A percentile compares a stretch with the other conserved stretches of the same genome.
Conservation (phyloP, 2,329 filamentous ascomycete species). For the Colletotrichum lindemuthianum region DNA sequence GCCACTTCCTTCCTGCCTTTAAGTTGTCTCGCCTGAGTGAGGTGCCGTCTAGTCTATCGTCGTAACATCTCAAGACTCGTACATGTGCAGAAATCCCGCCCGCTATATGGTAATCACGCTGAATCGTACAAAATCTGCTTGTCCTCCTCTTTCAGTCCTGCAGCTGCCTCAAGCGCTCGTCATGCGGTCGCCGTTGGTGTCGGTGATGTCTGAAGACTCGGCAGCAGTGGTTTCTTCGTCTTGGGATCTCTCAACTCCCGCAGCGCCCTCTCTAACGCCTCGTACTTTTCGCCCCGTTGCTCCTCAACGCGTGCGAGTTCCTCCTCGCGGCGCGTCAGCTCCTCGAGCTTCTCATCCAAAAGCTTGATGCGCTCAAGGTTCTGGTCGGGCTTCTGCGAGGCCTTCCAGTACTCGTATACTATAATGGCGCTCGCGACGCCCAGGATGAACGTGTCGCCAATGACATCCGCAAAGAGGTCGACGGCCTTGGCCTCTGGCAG, state of each 20-base stretch:
- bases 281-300: slow-evolving; percentile 58
- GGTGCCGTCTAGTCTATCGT: slow-evolving; percentile 17
- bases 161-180: neutral
- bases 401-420: slow-evolving; percentile 70
- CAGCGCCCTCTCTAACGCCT: slow-evolving; percentile 64
- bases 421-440: slow-evolving; percentile 66
- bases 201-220: slow-evolving; percentile 45
- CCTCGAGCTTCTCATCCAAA: slow-evolving; percentile 58
- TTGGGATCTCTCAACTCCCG: slow-evolving; percentile 63
- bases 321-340: slow-evolving; percentile 59
- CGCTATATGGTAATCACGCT: slow-evolving; percentile 29
- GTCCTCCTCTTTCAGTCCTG: neutral
- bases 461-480: slow-evolving; percentile 73
- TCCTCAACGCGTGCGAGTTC: slow-evolving; percentile 57
- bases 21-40: slow-evolving; percentile 17
- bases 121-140: slow-evolving; percentile 6
- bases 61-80: slow-evolving; percentile 1
- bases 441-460: slow-evolving; percentile 72
- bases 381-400: slow-evolving; percentile 68
- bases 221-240: slow-evolving; percentile 64
- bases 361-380: slow-evolving; percentile 64
- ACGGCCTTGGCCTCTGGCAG: slow-evolving; percentile 74
- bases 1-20: slow-evolving; percentile 18
- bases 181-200: slow-evolving; percentile 34
- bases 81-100: neutral